Base-by-base conservation (phyloP, 768 basidiomycete genomes). In the Boletus subparvulus region DNA sequence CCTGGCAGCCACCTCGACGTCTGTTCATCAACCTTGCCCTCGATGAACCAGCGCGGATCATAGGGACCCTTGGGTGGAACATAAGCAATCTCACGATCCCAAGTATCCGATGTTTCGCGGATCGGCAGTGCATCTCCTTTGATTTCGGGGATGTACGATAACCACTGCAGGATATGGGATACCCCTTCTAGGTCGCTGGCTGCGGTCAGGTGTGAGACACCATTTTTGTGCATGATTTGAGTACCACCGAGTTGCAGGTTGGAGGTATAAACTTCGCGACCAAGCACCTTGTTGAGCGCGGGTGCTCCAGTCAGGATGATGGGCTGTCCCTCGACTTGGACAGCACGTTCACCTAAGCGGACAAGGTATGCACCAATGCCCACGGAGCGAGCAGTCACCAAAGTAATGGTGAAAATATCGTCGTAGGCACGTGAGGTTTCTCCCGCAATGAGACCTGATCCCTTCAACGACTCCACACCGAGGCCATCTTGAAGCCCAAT, bases 151-250 rank as follows among this genome's bases (percentile, higher is more conserved):
- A 98, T 82, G 71, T 94, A 99, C 10, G 94, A 91, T 56, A 99
- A 71, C 94, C 97, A 99, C 63, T 94, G 84, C 44, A 98, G 77
- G 62, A 98, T 98, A 56, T 94, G 90, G 26, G 88, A 87, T 16
- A 95, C 94, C 56, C 97, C 97, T 73, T 98, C 92, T 35, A 99
- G 78, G 70, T 99, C 97, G 70, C 94, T 98, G 65, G 84, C 84
- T 35, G 97, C 95, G 4, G 93, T 95, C 56, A 98, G 78, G 71
- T 99, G 97, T 6, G 96, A 97, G 53, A 98, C 92, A 75, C 97
- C 97, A 69, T 99, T 99, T 85, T 98, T 98, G 85, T 94, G 91
- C 97, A 99, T 98, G 79, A 99, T 98, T 69, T 99, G 97, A n/a
- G 97, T 98, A 52, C 97, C 97, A 61, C 97, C 97, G 57, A 99